Evolutionary conservation across 2,329 filamentous ascomycete species (phyloP).

Genomic region (Fonsecaea multimorphosa): DNA sequence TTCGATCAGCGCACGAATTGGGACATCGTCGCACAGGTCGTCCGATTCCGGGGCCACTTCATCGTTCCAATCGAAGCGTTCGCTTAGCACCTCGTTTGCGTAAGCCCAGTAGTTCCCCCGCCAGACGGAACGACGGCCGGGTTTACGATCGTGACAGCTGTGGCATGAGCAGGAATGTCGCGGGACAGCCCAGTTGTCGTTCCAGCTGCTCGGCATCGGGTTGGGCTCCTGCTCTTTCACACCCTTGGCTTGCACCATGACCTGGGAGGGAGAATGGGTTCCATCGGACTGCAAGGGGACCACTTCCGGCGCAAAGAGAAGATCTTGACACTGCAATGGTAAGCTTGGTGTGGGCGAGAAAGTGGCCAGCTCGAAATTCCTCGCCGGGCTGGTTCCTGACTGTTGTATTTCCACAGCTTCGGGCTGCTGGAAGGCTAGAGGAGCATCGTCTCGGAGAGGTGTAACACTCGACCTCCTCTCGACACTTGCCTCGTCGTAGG

Average conservation of each 20-base stretch:
- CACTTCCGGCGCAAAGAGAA: slow-evolving; percentile 28
- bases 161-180: slow-evolving; percentile 25
- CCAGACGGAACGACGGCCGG: slow-evolving; percentile 24
- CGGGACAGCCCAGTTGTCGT: slow-evolving; percentile 26
- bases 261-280: slow-evolving; percentile 17
- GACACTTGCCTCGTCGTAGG: slow-evolving; percentile 4
- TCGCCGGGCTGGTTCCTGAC: slow-evolving; percentile 3
- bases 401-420: slow-evolving; percentile 3
- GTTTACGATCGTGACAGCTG: slow-evolving; percentile 11
- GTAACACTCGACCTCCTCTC: slow-evolving; percentile 22
- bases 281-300: slow-evolving; percentile 26
- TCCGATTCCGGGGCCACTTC: slow-evolving; percentile 26
- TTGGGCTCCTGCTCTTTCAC: slow-evolving; percentile 13
- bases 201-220: slow-evolving; percentile 21
- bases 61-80: slow-evolving; percentile 32
- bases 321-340: slow-evolving; percentile 18
- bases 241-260: slow-evolving; percentile 24
- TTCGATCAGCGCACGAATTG: slow-evolving; percentile 35
- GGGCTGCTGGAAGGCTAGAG: slow-evolving; percentile 5
- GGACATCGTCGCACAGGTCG: slow-evolving; percentile 33
- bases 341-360: slow-evolving; percentile 27
- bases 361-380: slow-evolving; percentile 29
- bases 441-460: slow-evolving; percentile 18
- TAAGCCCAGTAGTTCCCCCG: slow-evolving; percentile 37
- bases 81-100: slow-evolving; percentile 35